phyloP scores from a whole-genome alignment of 1,139 yeast species.

The Saccharomyces hybrid region DNA sequence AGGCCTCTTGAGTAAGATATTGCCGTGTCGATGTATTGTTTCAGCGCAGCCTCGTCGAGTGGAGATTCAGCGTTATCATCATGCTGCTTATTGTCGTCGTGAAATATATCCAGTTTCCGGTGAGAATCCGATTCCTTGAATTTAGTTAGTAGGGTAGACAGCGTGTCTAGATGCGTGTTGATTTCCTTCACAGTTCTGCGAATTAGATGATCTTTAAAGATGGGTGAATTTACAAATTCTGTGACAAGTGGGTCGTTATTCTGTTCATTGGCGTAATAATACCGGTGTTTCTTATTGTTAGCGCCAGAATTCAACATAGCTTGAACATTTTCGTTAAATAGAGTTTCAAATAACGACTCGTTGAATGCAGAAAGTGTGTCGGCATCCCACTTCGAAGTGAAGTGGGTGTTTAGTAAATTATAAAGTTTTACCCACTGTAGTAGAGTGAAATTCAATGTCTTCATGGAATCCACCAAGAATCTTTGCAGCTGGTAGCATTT shows the following conservation, averaged over 20 bases:
- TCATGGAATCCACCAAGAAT: conserved; percentile 2
- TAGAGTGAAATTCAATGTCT: conserved; percentile 5
- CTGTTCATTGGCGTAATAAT: background rate
- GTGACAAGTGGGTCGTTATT: background rate
- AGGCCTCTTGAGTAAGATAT: too few species aligned
- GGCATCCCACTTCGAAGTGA: conserved; percentile 6
- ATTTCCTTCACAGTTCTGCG: too few species aligned
- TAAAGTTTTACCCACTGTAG: conserved; percentile 11
- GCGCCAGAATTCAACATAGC: conserved; percentile 3
- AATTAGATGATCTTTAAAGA: too few species aligned
- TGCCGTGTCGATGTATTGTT: too few species aligned
- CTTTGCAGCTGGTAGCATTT: conserved; percentile 3
- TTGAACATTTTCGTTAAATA: conserved; percentile 13
- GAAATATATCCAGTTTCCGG: too few species aligned
- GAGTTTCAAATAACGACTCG: conserved; percentile 7
- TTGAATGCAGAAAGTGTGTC: conserved; percentile 4
- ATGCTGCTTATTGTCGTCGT: too few species aligned
- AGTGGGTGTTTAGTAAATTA: conserved; percentile 4
- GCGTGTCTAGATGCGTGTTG: too few species aligned
- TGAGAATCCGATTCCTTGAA: too few species aligned
- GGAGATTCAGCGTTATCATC: too few species aligned
- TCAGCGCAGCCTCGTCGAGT: too few species aligned
- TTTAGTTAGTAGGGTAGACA: too few species aligned
- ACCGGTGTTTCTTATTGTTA: background rate
- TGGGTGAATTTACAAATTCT: too few species aligned